Conservation (phyloP, 129 eudicot species). For the Rutidosis leptorrhynchoides region DNA sequence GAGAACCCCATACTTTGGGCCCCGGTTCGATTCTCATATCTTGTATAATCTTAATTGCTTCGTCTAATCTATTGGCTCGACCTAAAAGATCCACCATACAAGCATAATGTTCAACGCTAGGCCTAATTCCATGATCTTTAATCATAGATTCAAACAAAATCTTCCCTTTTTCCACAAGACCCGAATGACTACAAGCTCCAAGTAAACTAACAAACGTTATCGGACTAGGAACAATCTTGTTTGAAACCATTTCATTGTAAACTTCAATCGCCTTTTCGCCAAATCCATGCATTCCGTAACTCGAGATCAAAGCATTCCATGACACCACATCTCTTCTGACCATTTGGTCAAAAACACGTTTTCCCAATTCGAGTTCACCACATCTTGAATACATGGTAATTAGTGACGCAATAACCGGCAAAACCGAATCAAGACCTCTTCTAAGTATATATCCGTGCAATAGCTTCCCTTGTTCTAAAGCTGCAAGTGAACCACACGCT, state of each 20-base stretch:
- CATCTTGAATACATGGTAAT: conserved; percentile 79
- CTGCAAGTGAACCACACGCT: conserved; percentile 85
- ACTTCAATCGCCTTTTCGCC: conserved; percentile 62
- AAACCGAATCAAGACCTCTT: conserved; percentile 65
- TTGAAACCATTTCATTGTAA: conserved; percentile 54
- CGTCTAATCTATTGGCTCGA: conserved; percentile 77
- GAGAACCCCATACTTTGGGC: conserved; percentile 85
- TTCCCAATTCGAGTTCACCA: conserved; percentile 60
- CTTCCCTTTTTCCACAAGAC: conserved; percentile 76
- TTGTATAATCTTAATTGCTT: conserved; percentile 67
- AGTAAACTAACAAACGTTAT: conserved; percentile 71
- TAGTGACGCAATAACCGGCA: conserved; percentile 77
- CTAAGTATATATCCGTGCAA: conserved; percentile 79
- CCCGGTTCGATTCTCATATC: conserved; percentile 87
- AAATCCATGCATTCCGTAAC: conserved; percentile 81
- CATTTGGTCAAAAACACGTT: conserved; percentile 65
- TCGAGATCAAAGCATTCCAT: conserved; percentile 90
- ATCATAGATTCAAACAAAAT: conserved; percentile 60
- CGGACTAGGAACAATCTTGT: conserved; percentile 54
- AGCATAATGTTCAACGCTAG: conserved; percentile 78
- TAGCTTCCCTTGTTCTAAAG: conserved; percentile 76
- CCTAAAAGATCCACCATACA: conserved; percentile 97
- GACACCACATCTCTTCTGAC: conserved; percentile 69
- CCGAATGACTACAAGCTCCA: conserved; percentile 92
- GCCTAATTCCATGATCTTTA: conserved; percentile 49